These are phyloP conservation scores for Xylaria palmicola DNA, from an alignment of 495 filamentous ascomycete genomes.

Conservation along the genomic window DNA sequence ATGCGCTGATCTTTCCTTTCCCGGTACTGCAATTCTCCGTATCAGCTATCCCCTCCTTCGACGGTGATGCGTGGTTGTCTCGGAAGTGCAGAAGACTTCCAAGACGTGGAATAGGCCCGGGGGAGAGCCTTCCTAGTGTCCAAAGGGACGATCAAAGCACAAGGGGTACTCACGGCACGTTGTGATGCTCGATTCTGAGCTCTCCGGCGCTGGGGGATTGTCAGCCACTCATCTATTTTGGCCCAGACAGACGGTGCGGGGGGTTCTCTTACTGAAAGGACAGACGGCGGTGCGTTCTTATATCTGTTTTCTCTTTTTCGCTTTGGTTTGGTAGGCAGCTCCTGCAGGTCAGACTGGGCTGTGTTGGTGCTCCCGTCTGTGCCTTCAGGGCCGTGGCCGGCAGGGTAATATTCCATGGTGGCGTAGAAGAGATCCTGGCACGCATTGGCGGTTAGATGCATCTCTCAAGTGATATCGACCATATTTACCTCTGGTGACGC, in stretches of 20 bases:
- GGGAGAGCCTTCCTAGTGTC: background rate
- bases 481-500: background rate
- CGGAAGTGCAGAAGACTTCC: background rate
- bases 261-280: constrained; percentile 41
- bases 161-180: constrained; percentile 18
- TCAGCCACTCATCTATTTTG: constrained; percentile 20
- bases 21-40: constrained; percentile 60
- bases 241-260: background rate
- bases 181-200: constrained; percentile 64
- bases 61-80: background rate
- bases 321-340: constrained; percentile 42
- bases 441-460: constrained; percentile 13
- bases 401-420: constrained; percentile 40
- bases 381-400: constrained; percentile 22
- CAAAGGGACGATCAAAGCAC: background rate
- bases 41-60: background rate
- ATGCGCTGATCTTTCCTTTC: constrained; percentile 83
- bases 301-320: constrained; percentile 51
- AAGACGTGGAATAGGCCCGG: background rate
- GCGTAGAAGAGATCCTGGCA: constrained; percentile 39
- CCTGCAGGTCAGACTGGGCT: constrained; percentile 39
- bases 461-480: background rate
- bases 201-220: constrained; percentile 46
- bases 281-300: constrained; percentile 49
- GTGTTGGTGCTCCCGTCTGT: constrained; percentile 27